Evolutionary conservation across 192 early-diverging fungal species (phyloP).

Genomic region (Phycomyces nitens): DNA sequence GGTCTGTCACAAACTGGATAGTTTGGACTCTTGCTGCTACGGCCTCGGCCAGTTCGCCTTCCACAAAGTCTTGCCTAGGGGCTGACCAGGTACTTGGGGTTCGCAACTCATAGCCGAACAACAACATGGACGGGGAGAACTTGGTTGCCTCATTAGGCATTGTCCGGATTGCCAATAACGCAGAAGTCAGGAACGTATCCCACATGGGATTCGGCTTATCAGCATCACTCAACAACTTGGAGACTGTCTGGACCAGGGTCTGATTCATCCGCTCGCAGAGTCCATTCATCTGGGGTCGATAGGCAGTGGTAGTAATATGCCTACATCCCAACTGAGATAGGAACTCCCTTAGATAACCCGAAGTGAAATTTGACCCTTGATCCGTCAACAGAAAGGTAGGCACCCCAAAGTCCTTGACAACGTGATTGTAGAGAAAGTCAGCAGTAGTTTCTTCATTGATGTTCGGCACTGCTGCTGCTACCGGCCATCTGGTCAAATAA

Average conservation of each 20-base stretch:
- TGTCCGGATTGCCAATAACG: constrained; percentile 14
- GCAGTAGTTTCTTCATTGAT: not conserved
- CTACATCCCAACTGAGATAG: not conserved
- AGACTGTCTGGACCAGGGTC: constrained; percentile 16
- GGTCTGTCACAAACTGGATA: not conserved
- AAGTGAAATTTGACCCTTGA: constrained; percentile 13
- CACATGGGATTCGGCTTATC: not conserved
- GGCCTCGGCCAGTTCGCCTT: constrained; percentile 2
- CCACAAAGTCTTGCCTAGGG: constrained; percentile 1
- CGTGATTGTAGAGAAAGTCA: not conserved
- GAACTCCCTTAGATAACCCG: not conserved
- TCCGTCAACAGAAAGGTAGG: constrained; percentile 19
- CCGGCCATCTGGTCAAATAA: constrained; percentile 27
- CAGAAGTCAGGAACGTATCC: not conserved
- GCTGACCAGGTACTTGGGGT: constrained; percentile 12
- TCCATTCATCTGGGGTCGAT: constrained; percentile 21
- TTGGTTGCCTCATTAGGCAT: too few relatives aligned
- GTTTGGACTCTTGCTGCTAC: not conserved
- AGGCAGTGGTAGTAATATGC: constrained; percentile 14
- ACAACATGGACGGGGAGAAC: constrained; percentile 2
- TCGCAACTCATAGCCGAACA: constrained; percentile 19
- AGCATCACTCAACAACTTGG: constrained; percentile 10
- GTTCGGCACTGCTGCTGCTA: constrained; percentile 10
- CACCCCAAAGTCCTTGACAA: constrained; percentile 7
- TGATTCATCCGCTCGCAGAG: constrained; percentile 19